Conservation (phyloP, 306 rosid species). For the Trichosanthes cucumerina region DNA sequence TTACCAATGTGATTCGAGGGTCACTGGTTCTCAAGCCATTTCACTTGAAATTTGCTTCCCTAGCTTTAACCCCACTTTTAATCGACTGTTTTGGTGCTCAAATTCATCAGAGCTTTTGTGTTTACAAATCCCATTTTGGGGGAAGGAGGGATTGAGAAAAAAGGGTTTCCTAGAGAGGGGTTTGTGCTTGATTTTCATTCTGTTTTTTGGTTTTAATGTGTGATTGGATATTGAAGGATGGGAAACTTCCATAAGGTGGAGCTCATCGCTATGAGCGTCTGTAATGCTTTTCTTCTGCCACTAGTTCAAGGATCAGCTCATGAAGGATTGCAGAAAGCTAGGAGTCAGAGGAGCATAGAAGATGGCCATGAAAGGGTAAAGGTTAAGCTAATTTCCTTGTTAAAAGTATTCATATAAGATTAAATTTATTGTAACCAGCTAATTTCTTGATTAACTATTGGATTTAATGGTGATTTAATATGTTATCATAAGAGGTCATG, state of each 20-base stretch:
- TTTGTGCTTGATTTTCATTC: background rate
- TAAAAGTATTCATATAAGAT: background rate
- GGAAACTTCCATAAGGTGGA: slow-evolving; percentile 17
- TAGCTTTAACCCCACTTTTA: background rate
- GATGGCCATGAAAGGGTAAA: slow-evolving; percentile 42
- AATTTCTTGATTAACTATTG: background rate
- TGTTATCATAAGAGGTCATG: background rate
- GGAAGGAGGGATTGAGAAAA: background rate
- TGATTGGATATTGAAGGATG: slow-evolving; percentile 33
- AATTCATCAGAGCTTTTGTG: background rate
- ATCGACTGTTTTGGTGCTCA: background rate
- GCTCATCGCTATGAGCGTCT: slow-evolving; percentile 12
- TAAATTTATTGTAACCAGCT: background rate
- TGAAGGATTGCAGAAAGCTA: slow-evolving; percentile 26
- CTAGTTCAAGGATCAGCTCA: slow-evolving; percentile 40
- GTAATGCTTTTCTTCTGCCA: slow-evolving; percentile 35
- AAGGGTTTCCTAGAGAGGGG: background rate
- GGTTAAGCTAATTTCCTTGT: background rate
- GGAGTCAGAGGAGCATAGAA: slow-evolving; percentile 22
- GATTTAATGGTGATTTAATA: background rate
- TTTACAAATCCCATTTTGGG: background rate
- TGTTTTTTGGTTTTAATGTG: background rate
- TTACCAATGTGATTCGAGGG: background rate
- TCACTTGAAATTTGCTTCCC: background rate
- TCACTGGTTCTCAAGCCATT: background rate